Evolutionary conservation across 2,329 filamentous ascomycete species (phyloP).

Genomic region (Xylaria multiplex): DNA sequence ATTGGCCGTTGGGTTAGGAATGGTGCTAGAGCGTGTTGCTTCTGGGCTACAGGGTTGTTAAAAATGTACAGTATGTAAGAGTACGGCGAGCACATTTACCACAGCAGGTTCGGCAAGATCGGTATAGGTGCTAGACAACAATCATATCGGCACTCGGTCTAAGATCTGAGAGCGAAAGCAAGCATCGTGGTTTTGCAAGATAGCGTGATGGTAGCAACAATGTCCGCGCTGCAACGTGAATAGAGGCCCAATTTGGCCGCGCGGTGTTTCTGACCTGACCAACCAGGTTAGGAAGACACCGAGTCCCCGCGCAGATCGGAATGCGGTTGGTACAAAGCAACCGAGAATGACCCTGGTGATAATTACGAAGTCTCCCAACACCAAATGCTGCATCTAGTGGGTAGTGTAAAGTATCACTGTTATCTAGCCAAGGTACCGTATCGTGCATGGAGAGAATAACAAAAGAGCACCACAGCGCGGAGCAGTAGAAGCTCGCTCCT

Average conservation of each 20-base stretch:
- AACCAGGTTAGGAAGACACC: neutral
- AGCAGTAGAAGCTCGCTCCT: slow-evolving; percentile 6
- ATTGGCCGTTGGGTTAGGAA: neutral
- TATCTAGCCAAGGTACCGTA: slow-evolving; percentile 2
- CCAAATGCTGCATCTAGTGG: neutral
- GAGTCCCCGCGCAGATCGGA: slow-evolving; percentile 6
- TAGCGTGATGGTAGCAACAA: neutral
- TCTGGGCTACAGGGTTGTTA: neutral
- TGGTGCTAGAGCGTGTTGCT: neutral
- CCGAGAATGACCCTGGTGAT: neutral
- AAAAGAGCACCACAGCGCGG: slow-evolving; percentile 1
- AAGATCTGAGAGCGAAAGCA: slow-evolving; percentile 4
- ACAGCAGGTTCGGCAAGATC: neutral
- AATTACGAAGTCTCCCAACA: slow-evolving; percentile 2
- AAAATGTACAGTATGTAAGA: neutral
- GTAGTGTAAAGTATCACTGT: neutral
- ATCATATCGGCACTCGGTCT: slow-evolving; percentile 21
- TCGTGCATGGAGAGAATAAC: neutral
- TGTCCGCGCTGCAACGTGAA: neutral
- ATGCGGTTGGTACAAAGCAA: neutral
- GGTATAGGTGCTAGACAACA: neutral
- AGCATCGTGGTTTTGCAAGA: neutral
- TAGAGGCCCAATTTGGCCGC: slow-evolving; percentile 8
- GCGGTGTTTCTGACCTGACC: neutral
- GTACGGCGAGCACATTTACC: neutral